A percentile compares a stretch with the other conserved stretches of the same genome.
phyloP scores from a whole-genome alignment of 2,329 filamentous ascomycete species.

The Ophioceras dolichostomum region DNA sequence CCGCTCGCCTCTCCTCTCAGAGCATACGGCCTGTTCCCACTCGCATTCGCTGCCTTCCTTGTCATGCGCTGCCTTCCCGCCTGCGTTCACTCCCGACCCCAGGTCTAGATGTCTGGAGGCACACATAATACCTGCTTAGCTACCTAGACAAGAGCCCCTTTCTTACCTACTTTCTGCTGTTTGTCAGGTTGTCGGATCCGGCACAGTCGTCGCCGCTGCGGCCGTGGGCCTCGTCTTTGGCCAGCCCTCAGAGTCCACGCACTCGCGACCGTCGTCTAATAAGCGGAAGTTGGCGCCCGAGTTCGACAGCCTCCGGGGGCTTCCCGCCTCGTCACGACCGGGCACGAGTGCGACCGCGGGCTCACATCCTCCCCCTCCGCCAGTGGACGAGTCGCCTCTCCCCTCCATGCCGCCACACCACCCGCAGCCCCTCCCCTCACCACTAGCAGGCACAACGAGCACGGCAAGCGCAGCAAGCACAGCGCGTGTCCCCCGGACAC shows the following conservation, averaged over 20 bases:
- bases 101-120: not conserved
- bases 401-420: constrained; percentile 16
- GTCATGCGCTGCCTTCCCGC: not conserved
- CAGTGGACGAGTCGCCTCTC: constrained; percentile 16
- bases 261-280: constrained; percentile 16
- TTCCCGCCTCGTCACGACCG: constrained; percentile 23
- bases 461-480: constrained; percentile 7
- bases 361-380: no score
- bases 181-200: constrained; percentile 45
- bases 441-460: no score
- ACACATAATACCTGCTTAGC: constrained; percentile 7
- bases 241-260: constrained; percentile 32
- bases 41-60: no score
- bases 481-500: constrained; percentile 14
- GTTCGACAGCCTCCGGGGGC: constrained; percentile 17
- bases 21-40: no score
- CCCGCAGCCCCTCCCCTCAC: constrained; percentile 18
- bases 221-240: constrained; percentile 47
- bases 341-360: constrained; percentile 27
- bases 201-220: constrained; percentile 48
- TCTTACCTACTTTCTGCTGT: constrained; percentile 1
- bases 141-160: no score
- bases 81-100: not conserved
- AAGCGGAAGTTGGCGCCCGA: constrained; percentile 18
- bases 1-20: no score